Evolutionary conservation across 768 basidiomycete genomes (phyloP).

Genomic region (Boletus rubropictus): DNA sequence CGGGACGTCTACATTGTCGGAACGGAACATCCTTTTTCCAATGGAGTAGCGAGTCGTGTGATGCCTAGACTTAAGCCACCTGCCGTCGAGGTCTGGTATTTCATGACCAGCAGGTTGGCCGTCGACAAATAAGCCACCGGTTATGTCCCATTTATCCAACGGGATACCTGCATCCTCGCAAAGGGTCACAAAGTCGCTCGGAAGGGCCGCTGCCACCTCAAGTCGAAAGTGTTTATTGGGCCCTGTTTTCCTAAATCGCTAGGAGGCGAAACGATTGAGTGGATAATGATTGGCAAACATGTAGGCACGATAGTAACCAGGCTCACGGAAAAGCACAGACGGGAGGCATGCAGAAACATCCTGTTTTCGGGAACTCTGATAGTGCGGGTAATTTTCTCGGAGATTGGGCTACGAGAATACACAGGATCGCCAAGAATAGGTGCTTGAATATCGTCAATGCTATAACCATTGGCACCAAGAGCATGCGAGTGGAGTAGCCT

Average conservation of each 20-base stretch:
- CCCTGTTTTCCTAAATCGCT: constrained; percentile 47
- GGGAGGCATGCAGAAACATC: constrained; percentile 58
- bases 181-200: constrained; percentile 46
- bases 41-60: constrained; percentile 10
- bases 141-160: constrained; percentile 31
- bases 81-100: constrained; percentile 37
- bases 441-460: constrained; percentile 34
- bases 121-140: constrained; percentile 46
- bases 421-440: constrained; percentile 61
- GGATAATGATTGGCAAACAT: neutral
- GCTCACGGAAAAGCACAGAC: constrained; percentile 51
- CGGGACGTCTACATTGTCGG: neutral
- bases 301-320: neutral
- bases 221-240: constrained; percentile 47
- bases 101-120: constrained; percentile 33
- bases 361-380: constrained; percentile 38
- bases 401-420: constrained; percentile 38
- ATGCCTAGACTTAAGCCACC: constrained; percentile 24
- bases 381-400: constrained; percentile 26
- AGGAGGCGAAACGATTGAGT: constrained; percentile 1
- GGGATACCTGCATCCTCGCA: constrained; percentile 44
- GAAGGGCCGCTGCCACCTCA: constrained; percentile 52
- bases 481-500: constrained; percentile 8
- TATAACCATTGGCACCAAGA: neutral
- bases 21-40: constrained; percentile 3